phyloP scores from a whole-genome alignment of 1,139 yeast genomes.

The Geotrichum klebahnii region DNA sequence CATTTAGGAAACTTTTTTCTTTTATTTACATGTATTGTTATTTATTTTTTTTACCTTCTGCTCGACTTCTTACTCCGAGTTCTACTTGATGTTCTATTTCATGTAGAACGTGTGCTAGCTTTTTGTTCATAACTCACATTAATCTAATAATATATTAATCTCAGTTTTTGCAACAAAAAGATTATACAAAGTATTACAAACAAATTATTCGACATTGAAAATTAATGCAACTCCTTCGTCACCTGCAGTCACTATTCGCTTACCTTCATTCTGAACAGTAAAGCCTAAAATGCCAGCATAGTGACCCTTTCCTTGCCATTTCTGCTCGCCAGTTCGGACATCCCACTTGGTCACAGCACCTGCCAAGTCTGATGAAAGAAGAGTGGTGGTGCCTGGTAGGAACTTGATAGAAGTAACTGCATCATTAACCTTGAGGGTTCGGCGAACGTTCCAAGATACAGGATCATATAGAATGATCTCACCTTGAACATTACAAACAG shows the following conservation, averaged over 20 bases:
- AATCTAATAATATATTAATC: no score
- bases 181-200: background rate
- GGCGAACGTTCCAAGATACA: constrained; percentile 81
- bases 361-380: constrained; percentile 75
- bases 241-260: constrained; percentile 85
- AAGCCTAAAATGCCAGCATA: constrained; percentile 91
- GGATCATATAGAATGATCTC: constrained; percentile 77
- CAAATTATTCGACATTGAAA: constrained; percentile 41
- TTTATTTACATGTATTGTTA: no score
- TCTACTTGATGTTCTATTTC: no score
- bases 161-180: background rate
- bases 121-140: no score
- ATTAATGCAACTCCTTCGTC: constrained; percentile 92
- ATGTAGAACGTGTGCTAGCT: no score
- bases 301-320: constrained; percentile 83
- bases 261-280: constrained; percentile 58
- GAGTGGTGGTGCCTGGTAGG: constrained; percentile 51
- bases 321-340: constrained; percentile 71
- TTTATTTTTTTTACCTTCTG: no score
- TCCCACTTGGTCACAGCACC: constrained; percentile 88
- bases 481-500: constrained; percentile 87
- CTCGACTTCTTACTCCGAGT: background rate
- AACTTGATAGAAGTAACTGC: constrained; percentile 80
- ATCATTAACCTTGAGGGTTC: constrained; percentile 63
- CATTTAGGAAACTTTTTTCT: no score